These are phyloP conservation scores for Magnusiomyces ingens DNA, from an alignment of 1,139 yeast genomes.

Conservation along the genomic window DNA sequence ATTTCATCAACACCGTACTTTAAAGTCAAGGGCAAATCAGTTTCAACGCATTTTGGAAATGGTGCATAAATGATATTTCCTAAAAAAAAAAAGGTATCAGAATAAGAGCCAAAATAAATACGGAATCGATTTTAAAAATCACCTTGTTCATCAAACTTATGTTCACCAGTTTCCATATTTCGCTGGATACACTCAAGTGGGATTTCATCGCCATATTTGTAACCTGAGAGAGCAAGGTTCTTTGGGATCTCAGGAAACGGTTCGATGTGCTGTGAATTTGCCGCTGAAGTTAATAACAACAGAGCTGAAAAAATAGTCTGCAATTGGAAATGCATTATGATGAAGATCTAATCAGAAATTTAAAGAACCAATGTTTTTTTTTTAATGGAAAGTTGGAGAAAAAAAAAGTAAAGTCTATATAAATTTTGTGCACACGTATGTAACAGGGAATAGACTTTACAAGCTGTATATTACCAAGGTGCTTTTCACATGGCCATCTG, in stretches of 20 bases:
- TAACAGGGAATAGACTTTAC: too few species aligned
- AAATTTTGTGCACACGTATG: too few species aligned
- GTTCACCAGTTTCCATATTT: conserved; percentile 71
- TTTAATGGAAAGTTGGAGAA: too few species aligned
- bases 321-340: not conserved
- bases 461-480: too few species aligned
- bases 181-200: conserved; percentile 58
- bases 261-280: conserved; percentile 6
- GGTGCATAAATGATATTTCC: conserved; percentile 49
- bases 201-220: conserved; percentile 40
- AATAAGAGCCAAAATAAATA: not conserved
- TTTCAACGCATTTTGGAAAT: conserved; percentile 60
- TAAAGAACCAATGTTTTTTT: too few species aligned
- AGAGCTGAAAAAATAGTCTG: not conserved
- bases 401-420: too few species aligned
- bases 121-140: not conserved
- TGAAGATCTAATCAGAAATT: too few species aligned
- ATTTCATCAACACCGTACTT: conserved; percentile 49
- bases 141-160: conserved; percentile 53
- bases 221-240: conserved; percentile 20
- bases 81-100: not conserved
- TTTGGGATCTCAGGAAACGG: conserved; percentile 14
- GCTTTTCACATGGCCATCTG: too few species aligned
- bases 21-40: conserved; percentile 51
- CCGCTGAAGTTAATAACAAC: not conserved